Evolutionary conservation across 1,139 yeast genomes (phyloP).

Genomic region (Yamadazyma taylorii): DNA sequence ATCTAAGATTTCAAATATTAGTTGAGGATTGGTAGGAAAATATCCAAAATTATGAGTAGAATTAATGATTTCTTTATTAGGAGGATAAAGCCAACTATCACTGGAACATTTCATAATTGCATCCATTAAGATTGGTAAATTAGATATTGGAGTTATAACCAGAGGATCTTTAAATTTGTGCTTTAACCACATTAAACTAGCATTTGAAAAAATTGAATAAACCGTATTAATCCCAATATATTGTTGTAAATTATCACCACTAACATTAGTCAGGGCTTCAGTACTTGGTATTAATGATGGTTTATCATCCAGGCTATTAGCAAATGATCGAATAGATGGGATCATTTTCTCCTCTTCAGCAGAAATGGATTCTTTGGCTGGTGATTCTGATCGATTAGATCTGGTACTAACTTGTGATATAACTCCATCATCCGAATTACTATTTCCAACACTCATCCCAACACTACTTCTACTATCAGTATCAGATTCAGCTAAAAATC

Average conservation of each 20-base stretch:
- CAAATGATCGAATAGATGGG: too few relatives aligned
- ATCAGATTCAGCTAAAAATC: too few relatives aligned
- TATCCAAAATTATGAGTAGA: conserved; percentile 24
- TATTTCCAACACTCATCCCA: too few relatives aligned
- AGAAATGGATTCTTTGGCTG: too few relatives aligned
- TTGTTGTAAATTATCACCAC: conserved; percentile 1
- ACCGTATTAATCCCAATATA: conserved; percentile 39
- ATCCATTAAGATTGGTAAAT: conserved; percentile 30
- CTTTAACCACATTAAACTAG: conserved; percentile 34
- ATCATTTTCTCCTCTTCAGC: too few relatives aligned
- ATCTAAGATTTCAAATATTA: conserved; percentile 28
- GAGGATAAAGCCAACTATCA: conserved; percentile 35
- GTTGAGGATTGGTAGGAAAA: conserved; percentile 27
- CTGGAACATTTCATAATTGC: conserved; percentile 21
- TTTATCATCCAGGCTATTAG: neutral
- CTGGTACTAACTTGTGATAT: too few relatives aligned
- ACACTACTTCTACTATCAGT: too few relatives aligned
- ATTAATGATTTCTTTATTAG: conserved; percentile 22
- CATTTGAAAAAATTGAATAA: conserved; percentile 34
- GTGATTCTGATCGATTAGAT: too few relatives aligned
- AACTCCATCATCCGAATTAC: too few relatives aligned
- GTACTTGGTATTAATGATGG: neutral
- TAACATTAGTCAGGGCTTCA: neutral
- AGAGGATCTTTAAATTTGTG: conserved; percentile 26
- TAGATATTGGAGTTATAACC: conserved; percentile 30